These are phyloP conservation scores for Brassica rapa DNA, from an alignment of 345 rosid genomes.

Conservation along the genomic window DNA sequence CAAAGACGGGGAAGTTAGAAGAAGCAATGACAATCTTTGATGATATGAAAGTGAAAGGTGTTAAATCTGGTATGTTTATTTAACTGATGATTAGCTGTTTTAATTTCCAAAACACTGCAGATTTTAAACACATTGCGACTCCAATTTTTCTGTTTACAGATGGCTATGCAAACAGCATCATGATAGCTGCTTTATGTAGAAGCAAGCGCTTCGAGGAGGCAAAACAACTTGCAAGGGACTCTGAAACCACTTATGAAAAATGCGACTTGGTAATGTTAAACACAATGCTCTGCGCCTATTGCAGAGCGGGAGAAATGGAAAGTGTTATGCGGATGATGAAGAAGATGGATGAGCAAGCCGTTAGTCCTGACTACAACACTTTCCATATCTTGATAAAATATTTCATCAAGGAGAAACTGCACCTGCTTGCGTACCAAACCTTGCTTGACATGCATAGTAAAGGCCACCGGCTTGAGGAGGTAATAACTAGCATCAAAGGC, in stretches of 20 bases:
- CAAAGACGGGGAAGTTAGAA: constrained; percentile 68
- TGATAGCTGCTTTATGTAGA: constrained; percentile 87
- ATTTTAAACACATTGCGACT: neutral
- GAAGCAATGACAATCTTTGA: constrained; percentile 71
- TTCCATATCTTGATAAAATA: constrained; percentile 80
- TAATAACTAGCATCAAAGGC: constrained; percentile 41
- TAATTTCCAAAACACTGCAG: neutral
- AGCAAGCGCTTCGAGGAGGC: constrained; percentile 80
- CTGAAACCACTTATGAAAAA: constrained; percentile 64
- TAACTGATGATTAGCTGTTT: constrained; percentile 8
- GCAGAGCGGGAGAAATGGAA: constrained; percentile 88
- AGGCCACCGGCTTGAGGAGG: constrained; percentile 88
- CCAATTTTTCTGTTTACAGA: too few relatives aligned
- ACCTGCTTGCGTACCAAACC: constrained; percentile 80
- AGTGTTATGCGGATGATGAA: constrained; percentile 78
- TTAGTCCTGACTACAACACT: constrained; percentile 74
- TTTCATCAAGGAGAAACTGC: constrained; percentile 75
- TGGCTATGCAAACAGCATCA: constrained; percentile 91
- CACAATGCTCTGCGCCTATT: constrained; percentile 86
- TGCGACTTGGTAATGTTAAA: constrained; percentile 83
- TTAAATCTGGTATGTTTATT: constrained; percentile 68
- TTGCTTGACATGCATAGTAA: constrained; percentile 77
- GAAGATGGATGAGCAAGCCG: constrained; percentile 80
- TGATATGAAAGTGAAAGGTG: constrained; percentile 56
- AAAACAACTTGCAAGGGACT: constrained; percentile 67